Evolutionary conservation across 331 rosid genomes (phyloP).

Genomic region (Pyracantha coccinea): DNA sequence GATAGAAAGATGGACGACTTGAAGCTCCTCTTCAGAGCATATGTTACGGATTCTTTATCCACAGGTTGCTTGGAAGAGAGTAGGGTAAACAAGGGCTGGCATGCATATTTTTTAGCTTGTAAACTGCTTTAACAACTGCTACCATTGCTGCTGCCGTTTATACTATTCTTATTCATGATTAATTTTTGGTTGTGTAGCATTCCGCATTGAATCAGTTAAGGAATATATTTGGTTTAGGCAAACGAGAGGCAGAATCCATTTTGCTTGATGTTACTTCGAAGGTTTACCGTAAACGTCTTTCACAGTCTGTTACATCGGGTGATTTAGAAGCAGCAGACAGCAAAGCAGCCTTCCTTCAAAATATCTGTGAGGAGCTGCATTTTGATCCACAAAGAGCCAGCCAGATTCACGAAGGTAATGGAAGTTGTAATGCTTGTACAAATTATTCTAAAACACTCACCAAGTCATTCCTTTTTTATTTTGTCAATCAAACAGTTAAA

Average conservation of each 20-base stretch:
- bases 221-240: constrained; percentile 91
- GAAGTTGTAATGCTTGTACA: background rate
- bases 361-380: constrained; percentile 70
- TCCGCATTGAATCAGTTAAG: constrained; percentile 68
- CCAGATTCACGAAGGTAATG: constrained; percentile 77
- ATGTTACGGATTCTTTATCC: constrained; percentile 46
- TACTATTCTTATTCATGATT: background rate
- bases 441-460: background rate
- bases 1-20: constrained; percentile 49
- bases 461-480: background rate
- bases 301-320: constrained; percentile 60
- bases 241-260: constrained; percentile 81
- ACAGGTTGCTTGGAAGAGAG: constrained; percentile 39
- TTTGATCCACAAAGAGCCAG: constrained; percentile 89
- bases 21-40: constrained; percentile 64
- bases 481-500: background rate
- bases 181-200: constrained; percentile 36
- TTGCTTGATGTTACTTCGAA: constrained; percentile 69
- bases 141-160: background rate
- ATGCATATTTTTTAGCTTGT: background rate
- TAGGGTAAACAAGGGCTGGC: constrained; percentile 26
- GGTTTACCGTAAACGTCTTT: constrained; percentile 76
- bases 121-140: background rate
- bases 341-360: constrained; percentile 93
- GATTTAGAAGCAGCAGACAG: constrained; percentile 85